phyloP scores from a whole-genome alignment of 2,329 filamentous ascomycete genomes.

The Orbilia blumenaviensis region DNA sequence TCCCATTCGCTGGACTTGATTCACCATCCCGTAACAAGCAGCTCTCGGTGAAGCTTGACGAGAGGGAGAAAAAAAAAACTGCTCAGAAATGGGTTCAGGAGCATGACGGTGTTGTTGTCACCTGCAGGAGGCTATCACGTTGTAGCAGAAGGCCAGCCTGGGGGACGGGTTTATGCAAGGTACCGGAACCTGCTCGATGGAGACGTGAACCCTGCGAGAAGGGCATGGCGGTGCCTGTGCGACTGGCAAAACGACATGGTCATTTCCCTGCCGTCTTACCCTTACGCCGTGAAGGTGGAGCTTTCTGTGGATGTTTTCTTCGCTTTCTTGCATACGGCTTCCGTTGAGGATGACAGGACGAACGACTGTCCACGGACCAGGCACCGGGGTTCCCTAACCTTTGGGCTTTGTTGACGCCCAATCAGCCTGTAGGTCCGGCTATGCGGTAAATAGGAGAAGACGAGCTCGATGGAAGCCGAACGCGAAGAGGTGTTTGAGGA shows the following conservation, averaged over 20 bases:
- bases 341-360: slow-evolving; percentile 32
- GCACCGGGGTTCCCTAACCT: slow-evolving; percentile 8
- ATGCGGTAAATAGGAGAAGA: slow-evolving; percentile 53
- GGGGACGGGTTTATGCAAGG: slow-evolving; percentile 52
- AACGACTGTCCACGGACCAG: slow-evolving; percentile 6
- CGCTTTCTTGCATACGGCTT: background rate
- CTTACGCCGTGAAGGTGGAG: slow-evolving; percentile 35
- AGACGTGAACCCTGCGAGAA: slow-evolving; percentile 23
- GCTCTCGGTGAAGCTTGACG: slow-evolving; percentile 24
- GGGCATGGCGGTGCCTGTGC: slow-evolving; percentile 23
- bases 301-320: background rate
- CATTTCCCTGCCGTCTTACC: slow-evolving; percentile 50
- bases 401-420: slow-evolving; percentile 30
- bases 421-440: slow-evolving; percentile 51
- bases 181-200: slow-evolving; percentile 47
- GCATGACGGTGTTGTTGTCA: slow-evolving; percentile 51
- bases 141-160: slow-evolving; percentile 15
- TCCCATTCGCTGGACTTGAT: slow-evolving; percentile 43
- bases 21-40: slow-evolving; percentile 47
- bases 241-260: slow-evolving; percentile 45
- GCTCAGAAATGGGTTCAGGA: slow-evolving; percentile 46
- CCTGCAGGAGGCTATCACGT: slow-evolving; percentile 53
- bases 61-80: slow-evolving; percentile 22
- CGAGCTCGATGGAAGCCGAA: slow-evolving; percentile 23
- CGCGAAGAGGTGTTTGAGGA: slow-evolving; percentile 47